Base-by-base conservation (phyloP, 768 basidiomycete species). In the Termitomyces sp. region DNA sequence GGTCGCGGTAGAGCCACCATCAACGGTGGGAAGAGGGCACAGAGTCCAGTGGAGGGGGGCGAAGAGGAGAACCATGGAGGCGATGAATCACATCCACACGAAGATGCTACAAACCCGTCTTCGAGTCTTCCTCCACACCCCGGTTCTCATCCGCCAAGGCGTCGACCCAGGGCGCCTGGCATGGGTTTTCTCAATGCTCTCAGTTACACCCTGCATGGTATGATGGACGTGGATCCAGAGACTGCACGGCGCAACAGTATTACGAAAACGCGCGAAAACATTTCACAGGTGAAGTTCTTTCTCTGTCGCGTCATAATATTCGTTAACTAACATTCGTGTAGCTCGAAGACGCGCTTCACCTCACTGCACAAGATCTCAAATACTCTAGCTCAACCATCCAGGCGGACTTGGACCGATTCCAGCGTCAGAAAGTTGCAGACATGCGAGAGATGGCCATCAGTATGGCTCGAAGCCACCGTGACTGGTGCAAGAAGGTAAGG, bases 221-320 rank as follows among this genome's bases (percentile, higher is more conserved):
- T 98, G 88, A 98, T 99, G 89, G 97, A 99, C 67, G 92, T 92
- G 17, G 97, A 99, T 75, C 97, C 97, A 3, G 97, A 98, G 77
- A 92, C 91, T 17, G 96, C 96, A 5, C 80, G 97, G 62, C 81
- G 97, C 64, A 98, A 91, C 69, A 86, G 88, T 56, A 98, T 99
- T 65, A 90, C 90, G 63, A 98, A 97, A 78, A 95, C 94, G 5
- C 84, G 92, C 66, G 96, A 98, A 76, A 86, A 85, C 20, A 97
- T 98, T 63, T 93, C 94, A n/a, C 92, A 95, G 80, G 96, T 96
- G 70, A 66, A 77, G 71, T 14, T 12, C 43, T 25, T 6, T 60
- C 38, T 20, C 62, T 45, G 49, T 59, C 29, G 8, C 14, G 31
- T 60, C 43, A 12, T 56, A 40, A n/a, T 38, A 38, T 46, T 56